These are phyloP conservation scores for Penicillium brevicompactum DNA, from an alignment of 2,329 filamentous ascomycete genomes.

Conservation along the genomic window DNA sequence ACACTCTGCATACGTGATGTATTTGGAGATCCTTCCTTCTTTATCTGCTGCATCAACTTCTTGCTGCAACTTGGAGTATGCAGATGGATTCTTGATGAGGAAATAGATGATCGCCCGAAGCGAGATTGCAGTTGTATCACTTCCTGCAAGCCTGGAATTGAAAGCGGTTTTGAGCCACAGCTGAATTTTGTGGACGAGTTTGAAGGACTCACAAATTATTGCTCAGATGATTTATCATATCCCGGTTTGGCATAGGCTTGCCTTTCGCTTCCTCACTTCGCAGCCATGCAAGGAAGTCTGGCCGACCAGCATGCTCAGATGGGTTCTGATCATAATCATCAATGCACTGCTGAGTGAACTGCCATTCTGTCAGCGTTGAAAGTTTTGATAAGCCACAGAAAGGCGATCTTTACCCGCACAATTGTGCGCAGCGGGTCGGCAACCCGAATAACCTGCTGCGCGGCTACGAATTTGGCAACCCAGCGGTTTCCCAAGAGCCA, in stretches of 20 bases:
- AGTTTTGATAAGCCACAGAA: neutral
- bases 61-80: constrained; percentile 36
- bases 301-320: neutral
- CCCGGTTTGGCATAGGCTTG: constrained; percentile 12
- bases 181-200: neutral
- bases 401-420: neutral
- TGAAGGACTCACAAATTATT: constrained; percentile 11
- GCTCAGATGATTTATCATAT: constrained; percentile 16
- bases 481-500: constrained; percentile 70
- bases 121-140: constrained; percentile 77
- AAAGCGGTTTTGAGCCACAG: neutral
- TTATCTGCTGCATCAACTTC: constrained; percentile 62
- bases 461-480: neutral
- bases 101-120: constrained; percentile 74
- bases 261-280: constrained; percentile 9
- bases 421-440: neutral
- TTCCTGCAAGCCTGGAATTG: constrained; percentile 60
- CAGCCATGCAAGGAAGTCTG: constrained; percentile 14
- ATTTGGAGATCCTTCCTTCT: neutral
- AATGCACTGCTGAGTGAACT: constrained; percentile 1
- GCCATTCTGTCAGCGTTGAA: neutral
- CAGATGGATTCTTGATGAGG: constrained; percentile 65
- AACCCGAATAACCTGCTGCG: neutral
- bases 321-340: neutral
- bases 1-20: constrained; percentile 59